Base-by-base conservation (phyloP, 2,329 filamentous ascomycete species). In the Elsinoe ampelina region DNA sequence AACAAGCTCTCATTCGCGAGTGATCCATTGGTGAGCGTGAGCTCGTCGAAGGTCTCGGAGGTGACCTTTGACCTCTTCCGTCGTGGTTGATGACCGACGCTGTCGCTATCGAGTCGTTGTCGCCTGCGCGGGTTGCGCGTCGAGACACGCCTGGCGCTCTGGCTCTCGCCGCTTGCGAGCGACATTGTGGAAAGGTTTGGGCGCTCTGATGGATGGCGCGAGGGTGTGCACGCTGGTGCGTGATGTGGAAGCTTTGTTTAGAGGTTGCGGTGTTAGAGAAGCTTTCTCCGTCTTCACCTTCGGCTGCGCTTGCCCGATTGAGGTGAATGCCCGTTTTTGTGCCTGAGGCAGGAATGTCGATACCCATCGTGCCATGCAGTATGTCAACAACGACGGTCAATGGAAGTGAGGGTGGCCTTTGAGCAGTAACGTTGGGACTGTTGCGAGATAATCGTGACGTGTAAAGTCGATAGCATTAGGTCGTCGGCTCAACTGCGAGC, bases 51-150 rank as follows among this genome's bases (percentile, higher is more conserved):
- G 15, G 64, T 67, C 17, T 70, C 68, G 35, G 69, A 67, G 38
- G 67, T 67, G 56, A 74, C 62, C 60, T 72, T 73, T 64, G 70
- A 73, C 54, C 72, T 70, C 63, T 74, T 74, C 41, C 70, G 63
- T 57, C 68, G 67, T 50, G 67, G 67, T 58, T 71, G 69, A 42
- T 63, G 59, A 58, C 68, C 66, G 17, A 64, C 60, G 50, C 67
- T 70, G 43, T 71, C 70, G 38, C 70, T 71, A 59, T 70, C 67
- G 55, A 69, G 68, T 65, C 71, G 71, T 64, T 69, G 70, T 58
- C 71, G 68, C 41, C 71, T 68, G 56, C 69, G 68, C 36, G 70
- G 68, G 58, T 72, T 72, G 58, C 70, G 68, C 63, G 68, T 63
- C 6, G 68, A 67, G 62, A 66, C 65, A 39, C 54, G 54, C 61